Conservation (phyloP, 345 rosid genomes). For the Psidium guajava region DNA sequence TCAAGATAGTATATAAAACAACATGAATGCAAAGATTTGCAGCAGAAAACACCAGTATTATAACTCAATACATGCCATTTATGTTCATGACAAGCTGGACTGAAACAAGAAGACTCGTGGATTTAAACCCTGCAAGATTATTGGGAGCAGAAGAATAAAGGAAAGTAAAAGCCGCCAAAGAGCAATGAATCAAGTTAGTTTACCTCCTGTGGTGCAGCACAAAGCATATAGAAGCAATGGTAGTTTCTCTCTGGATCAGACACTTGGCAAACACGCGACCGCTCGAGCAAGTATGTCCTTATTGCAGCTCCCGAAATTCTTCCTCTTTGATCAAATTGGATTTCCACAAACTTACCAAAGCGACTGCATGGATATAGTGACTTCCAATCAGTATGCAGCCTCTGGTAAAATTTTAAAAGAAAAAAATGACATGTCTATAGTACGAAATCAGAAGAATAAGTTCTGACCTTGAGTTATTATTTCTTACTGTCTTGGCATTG, state of each 20-base stretch:
- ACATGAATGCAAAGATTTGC: neutral
- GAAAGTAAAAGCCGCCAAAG: neutral
- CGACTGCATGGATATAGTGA: conserved; percentile 46
- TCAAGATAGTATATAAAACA: neutral
- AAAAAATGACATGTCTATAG: neutral
- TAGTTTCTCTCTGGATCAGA: conserved; percentile 99
- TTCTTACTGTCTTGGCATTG: conserved; percentile 94
- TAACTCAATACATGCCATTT: neutral
- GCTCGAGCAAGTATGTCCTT: conserved; percentile 88
- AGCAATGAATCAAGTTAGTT: neutral
- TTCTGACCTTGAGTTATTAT: conserved; percentile 87
- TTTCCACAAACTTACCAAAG: conserved; percentile 97
- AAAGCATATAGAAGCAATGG: conserved; percentile 98
- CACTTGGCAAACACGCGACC: conserved; percentile 97
- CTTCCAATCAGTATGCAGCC: conserved; percentile 1
- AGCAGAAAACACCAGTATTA: neutral
- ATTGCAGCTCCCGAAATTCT: conserved; percentile 97
- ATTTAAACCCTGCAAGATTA: neutral
- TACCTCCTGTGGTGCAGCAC: conserved; percentile 88
- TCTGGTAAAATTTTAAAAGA: neutral
- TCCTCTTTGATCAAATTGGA: conserved; percentile 77
- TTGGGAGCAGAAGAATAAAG: neutral
- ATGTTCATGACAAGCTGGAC: neutral
- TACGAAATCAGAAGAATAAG: neutral
- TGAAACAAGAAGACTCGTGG: neutral